These are phyloP conservation scores for Hypoxylon rubiginosum DNA, from an alignment of 2,329 filamentous ascomycete genomes.

Conservation along the genomic window DNA sequence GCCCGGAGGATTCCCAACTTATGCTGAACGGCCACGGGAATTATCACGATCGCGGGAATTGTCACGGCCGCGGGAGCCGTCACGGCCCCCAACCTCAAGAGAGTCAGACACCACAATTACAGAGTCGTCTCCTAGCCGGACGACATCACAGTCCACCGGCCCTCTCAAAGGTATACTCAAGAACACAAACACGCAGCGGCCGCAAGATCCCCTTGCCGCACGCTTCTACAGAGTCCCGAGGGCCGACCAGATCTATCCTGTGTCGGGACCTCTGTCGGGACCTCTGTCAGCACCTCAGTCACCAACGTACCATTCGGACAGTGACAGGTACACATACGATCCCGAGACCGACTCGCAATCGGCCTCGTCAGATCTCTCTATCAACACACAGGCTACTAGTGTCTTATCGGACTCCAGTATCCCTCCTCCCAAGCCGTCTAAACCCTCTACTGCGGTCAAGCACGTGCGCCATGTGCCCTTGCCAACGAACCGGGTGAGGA, in stretches of 20 bases:
- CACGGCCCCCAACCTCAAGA: constrained; percentile 38
- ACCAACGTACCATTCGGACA: constrained; percentile 49
- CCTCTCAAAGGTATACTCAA: constrained; percentile 50
- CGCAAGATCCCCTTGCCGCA: constrained; percentile 49
- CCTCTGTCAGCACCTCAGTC: constrained; percentile 46
- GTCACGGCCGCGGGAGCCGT: constrained; percentile 33
- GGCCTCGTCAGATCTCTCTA: constrained; percentile 54
- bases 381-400: constrained; percentile 57
- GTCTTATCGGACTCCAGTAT: constrained; percentile 51
- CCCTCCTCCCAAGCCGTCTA: constrained; percentile 39
- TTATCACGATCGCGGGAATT: constrained; percentile 31
- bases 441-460: constrained; percentile 46
- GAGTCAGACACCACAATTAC: constrained; percentile 41
- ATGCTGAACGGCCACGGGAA: constrained; percentile 39
- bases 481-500: constrained; percentile 44
- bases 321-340: constrained; percentile 45
- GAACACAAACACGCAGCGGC: constrained; percentile 41
- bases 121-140: constrained; percentile 45
- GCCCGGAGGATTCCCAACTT: constrained; percentile 48
- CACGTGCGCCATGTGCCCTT: constrained; percentile 49
- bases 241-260: constrained; percentile 38
- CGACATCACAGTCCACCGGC: constrained; percentile 37
- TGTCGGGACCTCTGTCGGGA: constrained; percentile 45
- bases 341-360: constrained; percentile 54
- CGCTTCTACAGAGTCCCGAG: constrained; percentile 49